Evolutionary conservation across 2,329 filamentous ascomycete species (phyloP), one percentile per base, ranked within the genome.

Genomic region (Colletotrichum aenigma): DNA sequence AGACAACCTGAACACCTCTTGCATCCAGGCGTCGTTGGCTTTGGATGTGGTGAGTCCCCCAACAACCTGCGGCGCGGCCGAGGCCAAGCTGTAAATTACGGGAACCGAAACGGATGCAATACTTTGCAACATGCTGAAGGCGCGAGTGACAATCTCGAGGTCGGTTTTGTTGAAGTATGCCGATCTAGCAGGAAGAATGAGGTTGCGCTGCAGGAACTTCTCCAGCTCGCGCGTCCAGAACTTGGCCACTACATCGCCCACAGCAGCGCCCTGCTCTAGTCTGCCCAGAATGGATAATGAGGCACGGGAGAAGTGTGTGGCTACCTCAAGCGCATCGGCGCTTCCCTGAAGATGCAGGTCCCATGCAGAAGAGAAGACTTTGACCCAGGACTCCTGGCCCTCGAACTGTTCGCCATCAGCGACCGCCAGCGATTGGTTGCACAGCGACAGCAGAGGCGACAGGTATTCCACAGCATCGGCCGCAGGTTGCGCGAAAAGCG

Each of bases 401-500:
- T 85, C 83, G 0, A 82, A 68, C 2, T 84, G 79, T 16, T 85
- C 86, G 8, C 55, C 61, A 7, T 82, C 79, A 8, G 81, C 74
- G 32, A 79, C 79, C 16, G 81, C 80, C 55, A 88, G 70, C 0
- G 87, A 83, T 18, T 84, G 74, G 32, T 85, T 80, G 79, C 89
- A 91, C 4, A 89, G 79, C 3, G 79, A 79, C 7, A 92, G 79
- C 7, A 90, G 82, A 2, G 87, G 87, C 3, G 85, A 85, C 16
- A 88, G 82, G 7, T 91, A 81, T 5, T 84, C 81, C 16, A 88
- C 84, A 8, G 87, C 85, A 21, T 91, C 90, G 10, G 84, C 77
- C 0, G 87, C 87, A 2, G 90, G 84, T 1, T 85, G 85, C 70
- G 85, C 88, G 80, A 92, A 92, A 8, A 92, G 84, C 6, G 90